Percentiles rank a stretch among this genome's conserved stretches.
Evolutionary conservation across 2,329 filamentous ascomycete genomes (phyloP).

Genomic region (Fonsecaea monophora): DNA sequence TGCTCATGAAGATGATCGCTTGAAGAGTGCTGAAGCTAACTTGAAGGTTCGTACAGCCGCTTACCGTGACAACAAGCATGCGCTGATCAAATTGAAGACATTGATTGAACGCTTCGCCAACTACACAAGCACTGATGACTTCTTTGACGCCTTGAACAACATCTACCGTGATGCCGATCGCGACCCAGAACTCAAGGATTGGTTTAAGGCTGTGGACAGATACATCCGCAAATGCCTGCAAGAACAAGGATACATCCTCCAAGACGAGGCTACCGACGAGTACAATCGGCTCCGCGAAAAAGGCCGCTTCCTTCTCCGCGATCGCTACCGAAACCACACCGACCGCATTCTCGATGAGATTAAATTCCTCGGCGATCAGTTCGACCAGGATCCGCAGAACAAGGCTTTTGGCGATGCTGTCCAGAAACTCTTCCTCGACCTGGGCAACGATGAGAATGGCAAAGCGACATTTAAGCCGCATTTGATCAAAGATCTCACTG

Average conservation of each 20-base stretch:
- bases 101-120: conserved; percentile 96
- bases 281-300: conserved; percentile 87
- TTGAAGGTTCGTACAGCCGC: conserved; percentile 67
- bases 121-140: conserved; percentile 83
- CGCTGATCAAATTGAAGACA: conserved; percentile 66
- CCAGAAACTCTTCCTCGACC: conserved; percentile 84
- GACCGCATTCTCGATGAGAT: conserved; percentile 86
- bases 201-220: conserved; percentile 80
- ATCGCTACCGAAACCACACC: conserved; percentile 85
- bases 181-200: conserved; percentile 83
- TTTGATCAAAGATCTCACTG: conserved; percentile 83
- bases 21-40: conserved; percentile 77
- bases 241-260: conserved; percentile 88
- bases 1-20: conserved; percentile 67
- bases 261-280: conserved; percentile 77
- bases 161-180: conserved; percentile 87
- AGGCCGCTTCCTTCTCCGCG: conserved; percentile 82
- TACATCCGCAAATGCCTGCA: conserved; percentile 85
- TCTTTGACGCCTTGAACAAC: conserved; percentile 82
- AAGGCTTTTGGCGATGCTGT: conserved; percentile 76
- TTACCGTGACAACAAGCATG: conserved; percentile 47
- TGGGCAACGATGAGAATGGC: conserved; percentile 86
- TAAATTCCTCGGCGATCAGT: conserved; percentile 88
- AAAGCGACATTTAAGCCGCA: conserved; percentile 92
- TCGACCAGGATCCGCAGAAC: conserved; percentile 87